These are phyloP conservation scores for Atkinsonella hypoxylon DNA, from an alignment of 2,329 filamentous ascomycete genomes.

Conservation along the genomic window DNA sequence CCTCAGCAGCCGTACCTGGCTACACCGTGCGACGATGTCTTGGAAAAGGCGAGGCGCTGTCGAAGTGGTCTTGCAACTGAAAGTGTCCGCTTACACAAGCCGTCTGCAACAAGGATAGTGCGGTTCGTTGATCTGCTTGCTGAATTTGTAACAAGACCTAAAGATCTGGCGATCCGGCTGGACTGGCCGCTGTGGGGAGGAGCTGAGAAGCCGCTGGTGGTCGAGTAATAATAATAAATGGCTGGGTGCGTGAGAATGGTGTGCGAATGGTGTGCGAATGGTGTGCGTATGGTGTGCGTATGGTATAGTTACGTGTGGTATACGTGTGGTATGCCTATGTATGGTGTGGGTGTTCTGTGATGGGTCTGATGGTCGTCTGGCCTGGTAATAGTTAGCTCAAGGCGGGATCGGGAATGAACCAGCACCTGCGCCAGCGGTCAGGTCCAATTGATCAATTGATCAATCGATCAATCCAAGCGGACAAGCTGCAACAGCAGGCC, in stretches of 20 bases:
- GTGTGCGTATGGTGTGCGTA: neutral
- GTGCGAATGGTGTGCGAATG: neutral
- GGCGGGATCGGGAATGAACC: slow-evolving; percentile 3
- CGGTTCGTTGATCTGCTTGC: neutral
- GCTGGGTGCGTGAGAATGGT: neutral
- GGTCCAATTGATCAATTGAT: neutral
- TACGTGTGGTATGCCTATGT: neutral
- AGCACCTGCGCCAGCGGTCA: neutral
- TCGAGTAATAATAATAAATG: neutral
- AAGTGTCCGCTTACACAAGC: neutral
- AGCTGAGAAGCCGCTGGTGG: neutral
- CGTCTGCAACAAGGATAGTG: neutral
- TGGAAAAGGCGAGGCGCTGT: slow-evolving; percentile 2
- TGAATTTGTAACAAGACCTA: neutral
- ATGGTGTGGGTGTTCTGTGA: neutral
- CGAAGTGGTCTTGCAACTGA: neutral
- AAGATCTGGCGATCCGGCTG: neutral
- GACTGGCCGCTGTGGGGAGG: neutral
- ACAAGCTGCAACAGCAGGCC: slow-evolving; percentile 1
- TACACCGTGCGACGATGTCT: slow-evolving; percentile 8
- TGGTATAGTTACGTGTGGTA: neutral
- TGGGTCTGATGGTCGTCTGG: neutral
- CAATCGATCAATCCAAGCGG: slow-evolving; percentile 4
- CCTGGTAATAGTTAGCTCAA: too few relatives aligned
- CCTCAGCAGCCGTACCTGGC: slow-evolving; percentile 7